phyloP scores from a whole-genome alignment of 1,284 basidiomycete species.

The Trichosporon coremiiforme region DNA sequence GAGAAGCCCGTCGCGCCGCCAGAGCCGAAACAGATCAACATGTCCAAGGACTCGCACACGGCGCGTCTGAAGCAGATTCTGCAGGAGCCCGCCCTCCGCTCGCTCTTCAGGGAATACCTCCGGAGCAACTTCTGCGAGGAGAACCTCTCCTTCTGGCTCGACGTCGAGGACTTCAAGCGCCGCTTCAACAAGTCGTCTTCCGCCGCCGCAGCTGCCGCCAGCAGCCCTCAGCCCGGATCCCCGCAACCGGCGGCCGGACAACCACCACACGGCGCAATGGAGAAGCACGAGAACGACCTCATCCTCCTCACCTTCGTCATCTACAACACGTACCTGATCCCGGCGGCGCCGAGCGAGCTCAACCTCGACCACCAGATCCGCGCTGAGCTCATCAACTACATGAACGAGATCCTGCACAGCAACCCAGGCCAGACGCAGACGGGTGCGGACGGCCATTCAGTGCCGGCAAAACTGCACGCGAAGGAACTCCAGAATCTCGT shows the following conservation, averaged over 20 bases:
- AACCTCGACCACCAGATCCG: constrained; percentile 97
- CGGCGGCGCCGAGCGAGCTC: constrained; percentile 89
- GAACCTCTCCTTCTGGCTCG: constrained; percentile 95
- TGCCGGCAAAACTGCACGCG: constrained; percentile 78
- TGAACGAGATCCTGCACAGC: constrained; percentile 73
- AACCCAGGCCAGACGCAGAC: not conserved
- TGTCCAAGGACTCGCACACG: constrained; percentile 78
- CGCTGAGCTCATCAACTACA: constrained; percentile 88
- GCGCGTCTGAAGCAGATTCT: constrained; percentile 89
- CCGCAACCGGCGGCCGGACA: constrained; percentile 59
- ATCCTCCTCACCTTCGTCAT: constrained; percentile 94
- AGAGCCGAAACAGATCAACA: constrained; percentile 25
- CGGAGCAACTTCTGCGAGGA: constrained; percentile 96
- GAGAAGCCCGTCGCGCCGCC: constrained; percentile 17
- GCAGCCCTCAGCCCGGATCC: constrained; percentile 29
- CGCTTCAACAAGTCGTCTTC: constrained; percentile 94
- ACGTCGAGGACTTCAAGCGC: constrained; percentile 94
- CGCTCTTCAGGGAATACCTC: constrained; percentile 91
- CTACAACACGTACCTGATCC: constrained; percentile 77
- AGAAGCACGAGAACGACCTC: constrained; percentile 91
- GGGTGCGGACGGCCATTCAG: constrained; percentile 60
- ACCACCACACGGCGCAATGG: constrained; percentile 74
- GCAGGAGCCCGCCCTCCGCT: constrained; percentile 85
- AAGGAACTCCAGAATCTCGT: constrained; percentile 95
- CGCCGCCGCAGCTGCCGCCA: constrained; percentile 66